Evolutionary conservation across 768 basidiomycete genomes (phyloP).

Genomic region (Artomyces pyxidatus): DNA sequence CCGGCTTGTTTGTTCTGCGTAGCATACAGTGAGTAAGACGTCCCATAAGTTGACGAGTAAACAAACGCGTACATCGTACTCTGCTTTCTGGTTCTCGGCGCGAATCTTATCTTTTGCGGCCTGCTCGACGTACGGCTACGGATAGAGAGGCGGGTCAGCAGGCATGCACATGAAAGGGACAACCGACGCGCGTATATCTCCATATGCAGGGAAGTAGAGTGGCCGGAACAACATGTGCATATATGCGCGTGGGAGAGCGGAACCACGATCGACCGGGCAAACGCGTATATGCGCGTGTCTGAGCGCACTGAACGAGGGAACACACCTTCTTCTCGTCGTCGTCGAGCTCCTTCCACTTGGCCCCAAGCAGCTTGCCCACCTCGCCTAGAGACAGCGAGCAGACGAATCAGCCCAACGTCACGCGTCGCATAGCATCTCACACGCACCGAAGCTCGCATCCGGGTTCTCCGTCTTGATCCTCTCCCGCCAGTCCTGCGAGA

Average conservation of each 20-base stretch:
- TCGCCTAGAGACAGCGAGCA: slow-evolving; percentile 59
- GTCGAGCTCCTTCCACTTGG: slow-evolving; percentile 94
- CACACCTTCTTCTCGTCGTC: slow-evolving; percentile 86
- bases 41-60: neutral
- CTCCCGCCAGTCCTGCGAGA: slow-evolving; percentile 92
- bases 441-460: slow-evolving; percentile 81
- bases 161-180: slow-evolving; percentile 4
- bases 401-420: slow-evolving; percentile 7
- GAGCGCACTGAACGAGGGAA: neutral
- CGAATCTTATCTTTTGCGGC: slow-evolving; percentile 83
- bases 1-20: slow-evolving; percentile 31
- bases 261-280: no score
- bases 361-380: slow-evolving; percentile 89
- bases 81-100: slow-evolving; percentile 72
- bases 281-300: neutral
- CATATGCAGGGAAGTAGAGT: no score
- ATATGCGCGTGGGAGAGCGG: slow-evolving; percentile 3
- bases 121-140: slow-evolving; percentile 88
- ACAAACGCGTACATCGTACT: slow-evolving; percentile 27
- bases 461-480: slow-evolving; percentile 95
- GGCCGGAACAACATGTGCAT: no score
- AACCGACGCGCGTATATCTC: no score
- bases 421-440: slow-evolving; percentile 2
- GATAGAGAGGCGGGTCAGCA: slow-evolving; percentile 5
- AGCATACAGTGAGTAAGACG: neutral